Base-by-base conservation (phyloP, 2,329 filamentous ascomycete genomes). In the Penicillium oxalicum region DNA sequence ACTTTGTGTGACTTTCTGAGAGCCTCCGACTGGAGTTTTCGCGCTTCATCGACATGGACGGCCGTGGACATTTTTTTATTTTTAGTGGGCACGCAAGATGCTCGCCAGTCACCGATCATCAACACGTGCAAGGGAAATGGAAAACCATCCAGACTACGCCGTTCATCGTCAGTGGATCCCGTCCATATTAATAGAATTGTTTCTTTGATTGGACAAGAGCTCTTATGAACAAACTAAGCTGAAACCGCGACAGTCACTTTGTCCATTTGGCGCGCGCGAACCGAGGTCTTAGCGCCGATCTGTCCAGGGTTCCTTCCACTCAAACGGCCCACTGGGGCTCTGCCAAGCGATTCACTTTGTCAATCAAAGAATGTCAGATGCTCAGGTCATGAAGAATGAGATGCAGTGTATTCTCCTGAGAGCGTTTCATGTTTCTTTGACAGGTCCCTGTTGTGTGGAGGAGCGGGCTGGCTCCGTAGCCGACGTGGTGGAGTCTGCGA, bases 181-280 rank as follows among this genome's bases (percentile, higher is more conserved):
- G 18, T n/a, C 6, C 4, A 36, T 40, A 48, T 39, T 38, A 42
- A 45, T 50, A 49, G 35, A 11, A 27, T 12, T 2, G 5, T 12
- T 7, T 11, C 18, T 26, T 32, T 54, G 50, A 58, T 60, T 59
- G 54, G 58, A 32, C 48, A 8, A 32, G 11, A 7, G 7, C 29
- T 7, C 8, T 11, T 32, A 26, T 13, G 28, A 48, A 29, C 13
- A 32, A 24, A 36, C 25, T 53, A 53, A 58, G 33, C 42, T 44
- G 56, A 45, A 45, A 38, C 34, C 9, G 52, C 11, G 42, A 37
- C 38, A 28, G 43, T n/a, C 18, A 18, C 18, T 18, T 18, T 36
- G 35, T 50, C 38, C 26, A 36, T 38, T 52, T 57, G 41, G 51
- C 58, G 58, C 58, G 58, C 58, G 58, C 58, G 51, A 60, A 54